phyloP scores from a whole-genome alignment of 306 rosid genomes.

The Dryas alaskensis region DNA sequence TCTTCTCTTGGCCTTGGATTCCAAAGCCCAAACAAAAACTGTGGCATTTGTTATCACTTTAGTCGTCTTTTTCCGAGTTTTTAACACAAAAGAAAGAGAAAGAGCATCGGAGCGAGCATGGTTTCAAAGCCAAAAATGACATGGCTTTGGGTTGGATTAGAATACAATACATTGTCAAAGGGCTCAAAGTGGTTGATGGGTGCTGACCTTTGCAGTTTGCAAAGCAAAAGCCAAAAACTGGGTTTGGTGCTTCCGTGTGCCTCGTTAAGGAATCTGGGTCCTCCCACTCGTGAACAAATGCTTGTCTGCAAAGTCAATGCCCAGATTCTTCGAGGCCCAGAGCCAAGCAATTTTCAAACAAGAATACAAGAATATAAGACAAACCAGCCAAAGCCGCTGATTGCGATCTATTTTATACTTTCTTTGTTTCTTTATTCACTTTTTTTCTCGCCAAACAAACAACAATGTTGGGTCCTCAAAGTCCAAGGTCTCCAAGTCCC shows the following conservation, averaged over 20 bases:
- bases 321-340: slow-evolving; percentile 45
- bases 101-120: slow-evolving; percentile 5
- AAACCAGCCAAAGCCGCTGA: slow-evolving; percentile 47
- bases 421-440: background rate
- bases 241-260: slow-evolving; percentile 33
- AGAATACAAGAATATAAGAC: slow-evolving; percentile 18
- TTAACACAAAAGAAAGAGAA: slow-evolving; percentile 61
- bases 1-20: slow-evolving; percentile 56
- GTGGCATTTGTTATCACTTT: slow-evolving; percentile 40
- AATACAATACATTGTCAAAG: slow-evolving; percentile 38
- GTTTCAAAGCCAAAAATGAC: slow-evolving; percentile 21
- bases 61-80: slow-evolving; percentile 32
- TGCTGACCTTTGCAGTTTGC: slow-evolving; percentile 31
- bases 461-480: background rate
- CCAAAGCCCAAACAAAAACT: slow-evolving; percentile 40
- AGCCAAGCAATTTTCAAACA: slow-evolving; percentile 33
- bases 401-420: slow-evolving; percentile 33
- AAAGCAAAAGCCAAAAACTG: slow-evolving; percentile 24
- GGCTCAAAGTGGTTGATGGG: background rate
- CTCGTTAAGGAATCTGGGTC: slow-evolving; percentile 84
- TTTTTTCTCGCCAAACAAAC: background rate
- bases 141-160: background rate
- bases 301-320: slow-evolving; percentile 52
- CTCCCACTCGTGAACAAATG: slow-evolving; percentile 11
- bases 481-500: background rate